Evolutionary conservation across 2,329 filamentous ascomycete species (phyloP).

Genomic region (Neoarthrinium moseri): DNA sequence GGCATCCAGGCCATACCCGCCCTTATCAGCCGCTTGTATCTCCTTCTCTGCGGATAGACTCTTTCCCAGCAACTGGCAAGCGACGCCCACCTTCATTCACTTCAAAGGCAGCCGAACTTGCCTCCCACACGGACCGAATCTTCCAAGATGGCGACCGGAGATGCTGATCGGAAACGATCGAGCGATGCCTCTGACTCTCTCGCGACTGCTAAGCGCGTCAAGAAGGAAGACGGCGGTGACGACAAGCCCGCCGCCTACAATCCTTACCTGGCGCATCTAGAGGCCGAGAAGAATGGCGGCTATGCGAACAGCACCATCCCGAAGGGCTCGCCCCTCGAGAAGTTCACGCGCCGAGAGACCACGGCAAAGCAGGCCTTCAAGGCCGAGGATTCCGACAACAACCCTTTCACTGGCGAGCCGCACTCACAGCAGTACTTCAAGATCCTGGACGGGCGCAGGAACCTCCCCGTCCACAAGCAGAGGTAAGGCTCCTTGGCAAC

Average conservation of each 20-base stretch:
- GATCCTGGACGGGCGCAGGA: constrained; percentile 80
- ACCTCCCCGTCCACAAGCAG: constrained; percentile 89
- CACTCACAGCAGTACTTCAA: constrained; percentile 85
- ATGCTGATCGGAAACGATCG: constrained; percentile 23
- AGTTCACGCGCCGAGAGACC: constrained; percentile 75
- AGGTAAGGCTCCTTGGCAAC: constrained; percentile 51
- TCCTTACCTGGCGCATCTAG: constrained; percentile 87
- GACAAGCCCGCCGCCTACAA: constrained; percentile 50
- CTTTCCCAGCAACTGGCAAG: no score
- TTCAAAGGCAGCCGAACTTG: no score
- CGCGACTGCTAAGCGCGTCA: constrained; percentile 24
- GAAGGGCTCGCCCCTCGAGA: constrained; percentile 51
- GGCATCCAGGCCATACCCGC: no score
- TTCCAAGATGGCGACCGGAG: no score
- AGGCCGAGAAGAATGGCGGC: constrained; percentile 34
- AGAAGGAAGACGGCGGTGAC: constrained; percentile 22
- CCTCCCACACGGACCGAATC: no score
- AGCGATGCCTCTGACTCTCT: constrained; percentile 21
- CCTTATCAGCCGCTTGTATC: no score
- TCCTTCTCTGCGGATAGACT: no score
- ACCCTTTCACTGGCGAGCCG: constrained; percentile 78
- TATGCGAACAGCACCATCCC: constrained; percentile 23
- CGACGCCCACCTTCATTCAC: no score
- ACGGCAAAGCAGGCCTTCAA: constrained; percentile 71
- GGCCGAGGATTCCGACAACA: constrained; percentile 77